phyloP scores from a whole-genome alignment of 148 eudicot genomes.

The Heliosperma pusillum region DNA sequence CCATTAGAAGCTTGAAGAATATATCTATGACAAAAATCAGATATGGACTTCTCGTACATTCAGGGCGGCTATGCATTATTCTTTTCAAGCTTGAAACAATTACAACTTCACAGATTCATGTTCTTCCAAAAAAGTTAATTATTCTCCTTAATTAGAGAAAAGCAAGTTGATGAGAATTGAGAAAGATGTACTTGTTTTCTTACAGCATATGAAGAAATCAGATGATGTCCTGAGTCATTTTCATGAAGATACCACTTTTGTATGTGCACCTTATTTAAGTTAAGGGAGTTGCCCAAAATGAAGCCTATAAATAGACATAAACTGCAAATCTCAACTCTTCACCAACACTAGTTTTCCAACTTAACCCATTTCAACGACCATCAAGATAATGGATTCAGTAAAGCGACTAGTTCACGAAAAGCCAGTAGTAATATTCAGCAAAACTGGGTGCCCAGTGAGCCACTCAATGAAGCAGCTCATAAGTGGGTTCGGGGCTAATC shows the following conservation, averaged over 20 bases:
- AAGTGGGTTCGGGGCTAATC: conserved; percentile 22
- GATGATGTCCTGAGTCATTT: conserved; percentile 19
- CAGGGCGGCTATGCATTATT: conserved; percentile 13
- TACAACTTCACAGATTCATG: not conserved
- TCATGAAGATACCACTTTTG: no score
- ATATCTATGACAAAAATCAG: not conserved
- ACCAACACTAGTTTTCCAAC: not conserved
- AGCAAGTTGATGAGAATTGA: not conserved
- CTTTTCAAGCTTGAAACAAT: conserved; percentile 14
- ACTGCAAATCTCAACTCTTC: conserved; percentile 8
- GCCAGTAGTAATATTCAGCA: conserved; percentile 29
- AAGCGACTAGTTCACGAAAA: conserved; percentile 24
- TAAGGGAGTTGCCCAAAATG: not conserved
- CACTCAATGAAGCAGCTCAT: conserved; percentile 29
- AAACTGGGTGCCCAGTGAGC: conserved; percentile 22
- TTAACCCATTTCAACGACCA: not conserved
- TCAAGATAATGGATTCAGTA: conserved; percentile 21
- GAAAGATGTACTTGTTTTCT: conserved; percentile 15
- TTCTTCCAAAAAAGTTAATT: not conserved
- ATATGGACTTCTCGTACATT: not conserved
- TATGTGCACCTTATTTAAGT: no score
- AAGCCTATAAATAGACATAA: conserved; percentile 24
- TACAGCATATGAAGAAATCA: conserved; percentile 13
- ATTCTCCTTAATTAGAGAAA: conserved; percentile 4
- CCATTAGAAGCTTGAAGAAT: conserved; percentile 11